A percentile compares a stretch with the other conserved stretches of the same genome.
Evolutionary conservation across 139 green algal genomes (phyloP).

Genomic region (Tetratostichococcus sp.): DNA sequence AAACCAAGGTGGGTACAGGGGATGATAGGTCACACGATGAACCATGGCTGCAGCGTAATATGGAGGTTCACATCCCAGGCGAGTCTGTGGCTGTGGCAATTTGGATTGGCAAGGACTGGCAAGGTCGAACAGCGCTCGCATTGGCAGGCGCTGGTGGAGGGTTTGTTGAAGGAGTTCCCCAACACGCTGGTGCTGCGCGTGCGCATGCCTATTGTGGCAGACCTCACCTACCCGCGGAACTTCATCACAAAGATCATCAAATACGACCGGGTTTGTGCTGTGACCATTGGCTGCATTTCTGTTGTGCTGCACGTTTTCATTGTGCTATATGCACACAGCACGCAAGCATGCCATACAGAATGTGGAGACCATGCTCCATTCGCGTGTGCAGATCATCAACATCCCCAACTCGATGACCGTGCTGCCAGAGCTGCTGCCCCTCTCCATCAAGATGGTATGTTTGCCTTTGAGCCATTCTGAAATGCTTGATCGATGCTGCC

Average conservation of each 20-base stretch:
- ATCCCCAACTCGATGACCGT: conserved; percentile 98
- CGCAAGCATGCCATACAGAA: too few relatives aligned
- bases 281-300: neutral
- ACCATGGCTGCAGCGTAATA: too few relatives aligned
- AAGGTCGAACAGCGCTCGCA: too few relatives aligned
- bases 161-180: conserved; percentile 82
- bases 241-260: conserved; percentile 99
- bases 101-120: too few relatives aligned
- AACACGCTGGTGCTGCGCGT: conserved; percentile 92
- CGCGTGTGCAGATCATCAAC: conserved; percentile 63
- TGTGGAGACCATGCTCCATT: too few relatives aligned
- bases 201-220: conserved; percentile 92
- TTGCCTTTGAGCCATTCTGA: too few relatives aligned
- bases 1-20: conserved; percentile 85
- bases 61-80: too few relatives aligned
- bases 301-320: too few relatives aligned
- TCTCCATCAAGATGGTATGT: conserved; percentile 88
- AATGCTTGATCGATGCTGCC: too few relatives aligned
- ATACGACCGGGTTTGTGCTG: conserved; percentile 74
- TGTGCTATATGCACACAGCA: too few relatives aligned
- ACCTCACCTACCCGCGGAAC: conserved; percentile 90
- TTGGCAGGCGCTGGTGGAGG: conserved; percentile 89
- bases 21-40: too few relatives aligned
- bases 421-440: conserved; percentile 90
- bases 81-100: too few relatives aligned